Evolutionary conservation across 2,329 filamentous ascomycete genomes (phyloP).

Genomic region (Arthrobotrys megalospora): DNA sequence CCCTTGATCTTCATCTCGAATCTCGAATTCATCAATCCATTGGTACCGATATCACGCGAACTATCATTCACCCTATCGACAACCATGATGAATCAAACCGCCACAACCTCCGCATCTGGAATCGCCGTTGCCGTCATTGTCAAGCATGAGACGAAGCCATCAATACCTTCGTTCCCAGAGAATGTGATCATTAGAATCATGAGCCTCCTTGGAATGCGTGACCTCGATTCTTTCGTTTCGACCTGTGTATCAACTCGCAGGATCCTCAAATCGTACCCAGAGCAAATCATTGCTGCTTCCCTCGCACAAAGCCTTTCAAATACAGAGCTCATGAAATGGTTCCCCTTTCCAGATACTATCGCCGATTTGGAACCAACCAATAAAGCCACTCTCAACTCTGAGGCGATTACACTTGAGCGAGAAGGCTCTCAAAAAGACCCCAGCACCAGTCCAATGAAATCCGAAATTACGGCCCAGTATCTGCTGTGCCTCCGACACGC

Average conservation of each 20-base stretch:
- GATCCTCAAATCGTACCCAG: background rate
- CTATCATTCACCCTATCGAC: background rate
- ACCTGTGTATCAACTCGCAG: conserved; percentile 18
- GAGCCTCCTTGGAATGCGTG: conserved; percentile 12
- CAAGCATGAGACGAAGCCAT: background rate
- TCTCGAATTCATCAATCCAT: background rate
- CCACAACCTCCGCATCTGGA: background rate
- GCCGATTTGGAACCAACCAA: background rate
- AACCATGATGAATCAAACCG: conserved; percentile 7
- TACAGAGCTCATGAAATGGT: conserved; percentile 28
- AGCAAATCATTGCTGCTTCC: conserved; percentile 5
- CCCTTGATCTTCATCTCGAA: background rate
- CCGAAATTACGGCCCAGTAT: background rate
- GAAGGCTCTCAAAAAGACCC: no score
- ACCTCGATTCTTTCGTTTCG: conserved; percentile 32
- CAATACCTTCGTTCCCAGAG: conserved; percentile 17
- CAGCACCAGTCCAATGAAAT: background rate
- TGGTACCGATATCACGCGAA: background rate
- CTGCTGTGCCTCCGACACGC: conserved; percentile 26
- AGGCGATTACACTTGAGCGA: background rate
- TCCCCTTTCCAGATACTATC: conserved; percentile 31
- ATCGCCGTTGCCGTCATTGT: background rate
- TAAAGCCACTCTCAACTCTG: background rate
- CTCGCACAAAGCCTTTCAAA: conserved; percentile 26
- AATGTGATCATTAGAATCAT: conserved; percentile 20